Evolutionary conservation across 169 alveolate species (phyloP).

Genomic region (Eimeria maxima): DNA sequence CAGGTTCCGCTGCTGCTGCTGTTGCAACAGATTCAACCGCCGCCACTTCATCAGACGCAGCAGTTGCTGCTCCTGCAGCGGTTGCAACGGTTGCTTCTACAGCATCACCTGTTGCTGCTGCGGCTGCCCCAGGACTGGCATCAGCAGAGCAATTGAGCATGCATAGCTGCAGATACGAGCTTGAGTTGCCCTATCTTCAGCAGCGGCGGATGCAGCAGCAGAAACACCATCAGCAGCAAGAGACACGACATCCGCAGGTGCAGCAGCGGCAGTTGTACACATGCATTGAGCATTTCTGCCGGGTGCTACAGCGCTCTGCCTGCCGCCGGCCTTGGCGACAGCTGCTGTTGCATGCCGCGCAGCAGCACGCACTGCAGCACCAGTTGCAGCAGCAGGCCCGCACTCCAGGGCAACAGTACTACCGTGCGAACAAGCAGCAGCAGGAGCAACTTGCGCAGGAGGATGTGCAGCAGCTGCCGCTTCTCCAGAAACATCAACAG

Average conservation of each 20-base stretch:
- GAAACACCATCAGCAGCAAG: neutral
- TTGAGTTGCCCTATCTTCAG: neutral
- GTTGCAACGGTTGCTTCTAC: neutral
- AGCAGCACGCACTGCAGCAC: slow-evolving; percentile 40
- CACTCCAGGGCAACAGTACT: neutral
- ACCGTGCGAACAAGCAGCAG: neutral
- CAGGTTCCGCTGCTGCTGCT: slow-evolving; percentile 29
- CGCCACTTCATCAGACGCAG: slow-evolving; percentile 6
- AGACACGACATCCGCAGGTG: slow-evolving; percentile 32
- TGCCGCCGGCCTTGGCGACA: slow-evolving; percentile 49
- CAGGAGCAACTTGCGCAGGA: neutral
- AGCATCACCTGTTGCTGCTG: slow-evolving; percentile 9
- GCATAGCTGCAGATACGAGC: neutral
- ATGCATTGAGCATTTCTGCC: neutral
- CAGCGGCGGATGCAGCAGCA: neutral
- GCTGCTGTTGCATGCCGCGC: slow-evolving; percentile 68
- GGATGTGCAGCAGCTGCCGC: neutral
- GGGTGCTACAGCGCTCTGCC: slow-evolving; percentile 49
- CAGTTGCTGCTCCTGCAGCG: neutral
- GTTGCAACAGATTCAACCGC: slow-evolving; percentile 9
- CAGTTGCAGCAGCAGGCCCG: slow-evolving; percentile 33
- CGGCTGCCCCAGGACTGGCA: neutral
- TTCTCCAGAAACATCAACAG: neutral
- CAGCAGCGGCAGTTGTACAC: slow-evolving; percentile 59
- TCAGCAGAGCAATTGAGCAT: neutral